Conservation (phyloP, 2,329 filamentous ascomycete species). For the Cercospora citrullina region DNA sequence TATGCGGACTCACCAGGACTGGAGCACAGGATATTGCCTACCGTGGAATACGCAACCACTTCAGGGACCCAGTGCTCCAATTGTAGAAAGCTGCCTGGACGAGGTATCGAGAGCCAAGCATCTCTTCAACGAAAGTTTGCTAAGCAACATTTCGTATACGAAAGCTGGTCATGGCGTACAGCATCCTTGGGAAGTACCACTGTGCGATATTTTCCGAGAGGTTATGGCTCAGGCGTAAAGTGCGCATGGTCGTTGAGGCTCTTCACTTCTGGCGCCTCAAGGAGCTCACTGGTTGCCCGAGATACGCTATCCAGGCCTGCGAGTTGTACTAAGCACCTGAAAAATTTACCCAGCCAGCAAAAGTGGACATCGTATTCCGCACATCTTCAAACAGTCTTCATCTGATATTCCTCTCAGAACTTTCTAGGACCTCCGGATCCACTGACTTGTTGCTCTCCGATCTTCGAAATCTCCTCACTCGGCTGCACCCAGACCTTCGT, state of each 20-base stretch:
- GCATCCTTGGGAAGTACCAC: not conserved
- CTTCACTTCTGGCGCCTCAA: not conserved
- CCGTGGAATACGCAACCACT: not conserved
- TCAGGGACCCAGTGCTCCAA: not conserved
- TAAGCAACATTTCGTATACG: not conserved
- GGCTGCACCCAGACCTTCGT: slow-evolving; percentile 47
- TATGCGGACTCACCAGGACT: not conserved
- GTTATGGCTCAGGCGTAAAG: not conserved
- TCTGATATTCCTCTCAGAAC: slow-evolving; percentile 40
- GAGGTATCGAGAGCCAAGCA: not conserved
- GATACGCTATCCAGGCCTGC: not conserved
- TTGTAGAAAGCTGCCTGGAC: not conserved
- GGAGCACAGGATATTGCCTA: not conserved
- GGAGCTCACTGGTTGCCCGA: not conserved
- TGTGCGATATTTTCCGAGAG: not conserved
- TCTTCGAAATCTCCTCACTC: slow-evolving; percentile 43
- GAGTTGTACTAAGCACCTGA: not conserved
- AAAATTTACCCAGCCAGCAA: not conserved
- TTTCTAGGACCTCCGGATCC: slow-evolving; percentile 48
- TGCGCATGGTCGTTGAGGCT: not conserved
- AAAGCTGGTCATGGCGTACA: not conserved
- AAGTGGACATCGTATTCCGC: not conserved
- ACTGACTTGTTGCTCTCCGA: slow-evolving; percentile 47
- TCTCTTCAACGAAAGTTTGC: not conserved
- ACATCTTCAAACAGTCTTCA: not conserved